Conservation (phyloP, 2,329 filamentous ascomycete species). For the Metarhizium humberi region DNA sequence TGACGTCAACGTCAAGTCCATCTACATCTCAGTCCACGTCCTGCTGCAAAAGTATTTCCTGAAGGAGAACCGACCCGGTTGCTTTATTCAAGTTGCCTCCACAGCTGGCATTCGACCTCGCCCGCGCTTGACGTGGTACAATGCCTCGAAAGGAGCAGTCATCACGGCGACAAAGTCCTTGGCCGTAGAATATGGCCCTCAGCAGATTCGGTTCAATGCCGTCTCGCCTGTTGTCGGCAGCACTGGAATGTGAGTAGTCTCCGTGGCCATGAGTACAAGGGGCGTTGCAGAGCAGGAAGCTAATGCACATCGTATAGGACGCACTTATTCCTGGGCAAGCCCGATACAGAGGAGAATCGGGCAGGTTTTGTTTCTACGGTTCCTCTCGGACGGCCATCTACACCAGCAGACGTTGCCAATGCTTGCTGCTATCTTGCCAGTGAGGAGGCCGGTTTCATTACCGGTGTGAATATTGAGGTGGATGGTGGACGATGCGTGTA, state of each 20-base stretch:
- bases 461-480: conserved; percentile 5
- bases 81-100: conserved; percentile 57
- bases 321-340: conserved; percentile 47
- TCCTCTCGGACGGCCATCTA: conserved; percentile 44
- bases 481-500: conserved; percentile 17
- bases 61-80: conserved; percentile 44
- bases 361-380: conserved; percentile 44
- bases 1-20: conserved; percentile 58
- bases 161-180: conserved; percentile 49
- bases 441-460: conserved; percentile 56
- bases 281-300: not conserved
- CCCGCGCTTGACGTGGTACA: conserved; percentile 60
- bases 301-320: conserved; percentile 18
- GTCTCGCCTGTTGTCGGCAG: conserved; percentile 60
- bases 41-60: conserved; percentile 50
- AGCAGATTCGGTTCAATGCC: conserved; percentile 64
- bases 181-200: conserved; percentile 63
- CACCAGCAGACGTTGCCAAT: conserved; percentile 60
- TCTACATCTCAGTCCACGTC: conserved; percentile 51
- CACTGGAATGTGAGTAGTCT: conserved; percentile 44
- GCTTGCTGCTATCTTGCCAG: conserved; percentile 61
- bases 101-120: conserved; percentile 52
- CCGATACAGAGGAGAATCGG: conserved; percentile 52
- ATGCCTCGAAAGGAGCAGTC: conserved; percentile 58
- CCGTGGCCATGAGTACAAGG: not conserved